A percentile compares a stretch with the other conserved stretches of the same genome.
Evolutionary conservation across 345 rosid genomes (phyloP).

Genomic region (Salix arbutifolia): DNA sequence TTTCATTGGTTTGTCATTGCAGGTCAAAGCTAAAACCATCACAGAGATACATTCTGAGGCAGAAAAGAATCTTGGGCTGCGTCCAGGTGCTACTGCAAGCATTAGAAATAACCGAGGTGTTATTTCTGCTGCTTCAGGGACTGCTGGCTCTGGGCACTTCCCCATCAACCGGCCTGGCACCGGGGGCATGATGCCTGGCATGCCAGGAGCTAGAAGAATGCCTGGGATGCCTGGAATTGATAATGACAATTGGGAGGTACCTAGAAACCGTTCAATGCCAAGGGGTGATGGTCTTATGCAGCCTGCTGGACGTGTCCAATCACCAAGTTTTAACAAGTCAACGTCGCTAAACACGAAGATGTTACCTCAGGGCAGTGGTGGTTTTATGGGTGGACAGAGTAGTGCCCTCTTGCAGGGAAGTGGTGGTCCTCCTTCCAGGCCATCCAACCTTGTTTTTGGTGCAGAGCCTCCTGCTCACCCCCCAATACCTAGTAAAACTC

Average conservation of each 20-base stretch:
- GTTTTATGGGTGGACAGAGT: slow-evolving; percentile 58
- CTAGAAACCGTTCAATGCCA: slow-evolving; percentile 59
- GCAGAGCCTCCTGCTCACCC: slow-evolving; percentile 30
- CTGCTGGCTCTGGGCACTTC: slow-evolving; percentile 52
- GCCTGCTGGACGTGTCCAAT: slow-evolving; percentile 41
- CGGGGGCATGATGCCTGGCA: slow-evolving; percentile 98
- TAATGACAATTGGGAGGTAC: slow-evolving; percentile 77
- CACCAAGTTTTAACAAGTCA: slow-evolving; percentile 43
- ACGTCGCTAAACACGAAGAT: slow-evolving; percentile 54
- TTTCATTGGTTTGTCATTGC: slow-evolving; percentile 18
- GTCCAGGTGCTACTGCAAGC: slow-evolving; percentile 89
- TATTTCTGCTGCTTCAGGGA: slow-evolving; percentile 46
- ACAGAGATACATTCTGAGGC: slow-evolving; percentile 92
- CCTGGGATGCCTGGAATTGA: slow-evolving; percentile 90
- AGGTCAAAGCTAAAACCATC: slow-evolving; percentile 92
- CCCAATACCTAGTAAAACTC: slow-evolving; percentile 24
- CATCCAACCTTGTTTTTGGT: slow-evolving; percentile 16
- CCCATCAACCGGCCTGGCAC: slow-evolving; percentile 74
- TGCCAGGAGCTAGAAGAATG: slow-evolving; percentile 94
- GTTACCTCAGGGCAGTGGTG: slow-evolving; percentile 77
- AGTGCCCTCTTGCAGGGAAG: slow-evolving; percentile 78
- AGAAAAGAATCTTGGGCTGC: slow-evolving; percentile 78
- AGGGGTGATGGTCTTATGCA: slow-evolving; percentile 67
- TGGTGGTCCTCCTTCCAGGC: slow-evolving; percentile 27
- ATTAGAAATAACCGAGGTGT: slow-evolving; percentile 57